Base-by-base conservation (phyloP, 2,329 filamentous ascomycete species). In the Rutstroemia sp. region DNA sequence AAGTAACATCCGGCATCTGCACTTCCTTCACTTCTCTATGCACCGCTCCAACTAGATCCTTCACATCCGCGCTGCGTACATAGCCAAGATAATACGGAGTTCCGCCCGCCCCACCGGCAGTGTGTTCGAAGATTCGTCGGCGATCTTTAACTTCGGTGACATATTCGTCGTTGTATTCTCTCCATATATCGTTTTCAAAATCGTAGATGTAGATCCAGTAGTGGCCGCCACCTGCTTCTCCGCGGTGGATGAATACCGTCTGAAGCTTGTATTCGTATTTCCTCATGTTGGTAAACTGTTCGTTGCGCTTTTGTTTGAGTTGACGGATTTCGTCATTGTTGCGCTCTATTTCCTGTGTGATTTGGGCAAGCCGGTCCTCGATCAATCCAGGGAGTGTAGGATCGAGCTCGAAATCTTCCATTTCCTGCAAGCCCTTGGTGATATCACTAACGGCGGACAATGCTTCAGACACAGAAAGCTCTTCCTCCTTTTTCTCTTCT, bases 181-280 rank as follows among this genome's bases (percentile, higher is more conserved):
- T 86, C 92, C 94, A 99, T 19, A 92, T 76, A 38, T 84, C 74
- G 48, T 83, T 81, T 61, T 86, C 81, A 70, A 95, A 95, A 73
- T 97, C 94, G 41, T 85, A 88, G 61, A 99, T 80, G 47, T 92
- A 96, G 46, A 96, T 90, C 86, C 90, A 96, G 73, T 97, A 99
- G 71, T 99, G 94, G 0, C 94, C 94, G 47, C 86, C 86, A 46
- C 78, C 80, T 42, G 86, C 78, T 27, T 63, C 78, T 34, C 89
- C 89, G 19, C 87, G 85, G 69, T 99, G 94, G 65, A 96, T 92
- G 67, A 99, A 95, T 34, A 96, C 88, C 0, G 92, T 89, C 64
- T 96, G 92, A 4, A 99, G 80, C 14, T 83, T 83, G 70, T 97
- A 99, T 10, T 86, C 81, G 48, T 89, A 75, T 25, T 82, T 75